These are phyloP conservation scores for Ophiostoma montium DNA, from an alignment of 2,329 filamentous ascomycete species.

Conservation along the genomic window DNA sequence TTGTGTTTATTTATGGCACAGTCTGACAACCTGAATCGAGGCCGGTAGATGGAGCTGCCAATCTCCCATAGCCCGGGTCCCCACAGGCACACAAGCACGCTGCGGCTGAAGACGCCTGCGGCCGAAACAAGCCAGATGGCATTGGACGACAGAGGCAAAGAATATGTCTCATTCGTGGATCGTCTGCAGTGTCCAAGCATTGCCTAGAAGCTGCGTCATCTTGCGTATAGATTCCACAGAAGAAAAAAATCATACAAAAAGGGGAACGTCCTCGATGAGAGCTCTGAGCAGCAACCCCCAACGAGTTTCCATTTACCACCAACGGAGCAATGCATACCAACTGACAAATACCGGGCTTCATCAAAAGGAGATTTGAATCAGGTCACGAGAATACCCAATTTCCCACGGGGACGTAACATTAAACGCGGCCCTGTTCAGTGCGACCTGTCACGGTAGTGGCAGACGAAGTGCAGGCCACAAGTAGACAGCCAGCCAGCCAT, in stretches of 20 bases:
- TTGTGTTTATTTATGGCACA: background rate
- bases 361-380: background rate
- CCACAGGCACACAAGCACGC: conserved; percentile 3
- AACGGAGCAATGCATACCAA: too few relatives aligned
- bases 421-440: background rate
- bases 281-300: too few relatives aligned
- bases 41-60: conserved; percentile 9
- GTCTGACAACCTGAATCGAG: conserved; percentile 2
- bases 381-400: conserved; percentile 6
- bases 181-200: too few relatives aligned
- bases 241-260: too few relatives aligned
- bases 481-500: too few relatives aligned
- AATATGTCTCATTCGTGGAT: too few relatives aligned
- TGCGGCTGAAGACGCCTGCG: conserved; percentile 4
- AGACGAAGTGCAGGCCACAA: too few relatives aligned
- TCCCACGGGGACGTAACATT: conserved; percentile 4
- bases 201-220: too few relatives aligned
- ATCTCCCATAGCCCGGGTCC: conserved; percentile 9
- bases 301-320: too few relatives aligned
- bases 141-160: background rate
- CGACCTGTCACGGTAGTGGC: background rate
- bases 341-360: too few relatives aligned
- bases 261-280: too few relatives aligned
- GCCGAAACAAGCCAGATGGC: background rate
- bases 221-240: too few relatives aligned